phyloP scores from a whole-genome alignment of 2,329 filamentous ascomycete species.

The Fusarium sp. region DNA sequence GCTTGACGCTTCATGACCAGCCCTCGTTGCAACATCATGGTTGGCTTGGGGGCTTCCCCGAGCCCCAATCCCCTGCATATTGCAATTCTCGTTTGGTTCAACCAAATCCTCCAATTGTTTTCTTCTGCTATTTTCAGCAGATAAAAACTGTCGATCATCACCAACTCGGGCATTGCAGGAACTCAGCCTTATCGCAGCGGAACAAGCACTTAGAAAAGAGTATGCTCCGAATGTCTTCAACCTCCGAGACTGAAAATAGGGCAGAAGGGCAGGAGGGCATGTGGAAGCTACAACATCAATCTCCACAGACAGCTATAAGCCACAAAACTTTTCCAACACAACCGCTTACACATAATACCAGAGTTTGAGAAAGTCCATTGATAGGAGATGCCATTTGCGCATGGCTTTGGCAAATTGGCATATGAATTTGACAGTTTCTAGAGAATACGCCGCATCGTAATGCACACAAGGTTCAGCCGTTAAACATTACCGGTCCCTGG shows the following conservation, averaged over 20 bases:
- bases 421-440: slow-evolving; percentile 19
- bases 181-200: slow-evolving; percentile 36
- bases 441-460: slow-evolving; percentile 13
- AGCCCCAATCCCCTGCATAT: slow-evolving; percentile 25
- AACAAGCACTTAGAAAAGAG: slow-evolving; percentile 1
- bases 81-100: slow-evolving; percentile 25
- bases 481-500: background rate
- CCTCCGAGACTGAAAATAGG: background rate
- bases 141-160: slow-evolving; percentile 33
- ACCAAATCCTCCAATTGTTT: slow-evolving; percentile 7
- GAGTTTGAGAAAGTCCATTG: slow-evolving; percentile 35
- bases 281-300: background rate
- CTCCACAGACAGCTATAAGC: slow-evolving; percentile 17
- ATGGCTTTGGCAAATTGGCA: slow-evolving; percentile 43
- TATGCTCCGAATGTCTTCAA: slow-evolving; percentile 6
- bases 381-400: slow-evolving; percentile 36
- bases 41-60: slow-evolving; percentile 18
- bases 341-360: slow-evolving; percentile 17
- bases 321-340: slow-evolving; percentile 19
- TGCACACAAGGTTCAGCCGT: slow-evolving; percentile 11
- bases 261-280: background rate
- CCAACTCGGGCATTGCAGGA: slow-evolving; percentile 17
- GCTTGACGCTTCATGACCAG: slow-evolving; percentile 1
- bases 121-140: slow-evolving; percentile 38
- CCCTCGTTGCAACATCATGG: slow-evolving; percentile 12